Evolutionary conservation across 106 monocot species (phyloP).

Genomic region (Phalaenopsis equestris): DNA sequence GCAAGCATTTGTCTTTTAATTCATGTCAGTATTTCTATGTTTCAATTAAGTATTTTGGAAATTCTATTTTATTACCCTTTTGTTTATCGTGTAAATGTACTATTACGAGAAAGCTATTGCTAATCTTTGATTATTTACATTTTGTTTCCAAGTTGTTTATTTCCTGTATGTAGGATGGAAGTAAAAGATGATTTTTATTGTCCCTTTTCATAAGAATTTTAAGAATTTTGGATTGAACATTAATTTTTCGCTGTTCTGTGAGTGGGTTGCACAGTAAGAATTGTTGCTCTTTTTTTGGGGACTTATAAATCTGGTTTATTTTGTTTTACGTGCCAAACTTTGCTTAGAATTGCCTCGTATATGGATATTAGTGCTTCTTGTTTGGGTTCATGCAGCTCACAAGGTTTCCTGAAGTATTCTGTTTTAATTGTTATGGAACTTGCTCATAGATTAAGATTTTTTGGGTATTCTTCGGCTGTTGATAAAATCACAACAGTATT

Average conservation of each 20-base stretch:
- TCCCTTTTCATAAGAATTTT: not conserved
- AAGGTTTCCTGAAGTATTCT: not conserved
- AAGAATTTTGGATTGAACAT: not conserved
- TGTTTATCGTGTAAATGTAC: not conserved
- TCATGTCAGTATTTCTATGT: slow-evolving; percentile 8
- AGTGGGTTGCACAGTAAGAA: not conserved
- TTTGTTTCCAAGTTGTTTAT: not conserved
- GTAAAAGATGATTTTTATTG: not conserved
- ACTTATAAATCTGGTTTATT: not conserved
- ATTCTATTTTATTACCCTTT: not conserved
- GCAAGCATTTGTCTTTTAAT: not conserved
- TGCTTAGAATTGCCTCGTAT: not conserved
- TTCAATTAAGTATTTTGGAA: not conserved
- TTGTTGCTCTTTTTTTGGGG: not conserved
- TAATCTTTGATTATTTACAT: too few species aligned
- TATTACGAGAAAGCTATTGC: too few species aligned
- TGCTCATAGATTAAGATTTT: not conserved
- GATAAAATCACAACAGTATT: not conserved
- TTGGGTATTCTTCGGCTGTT: not conserved
- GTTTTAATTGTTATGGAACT: not conserved
- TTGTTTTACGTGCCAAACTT: not conserved
- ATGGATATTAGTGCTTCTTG: not conserved
- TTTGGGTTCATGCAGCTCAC: not conserved
- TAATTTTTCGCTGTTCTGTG: not conserved
- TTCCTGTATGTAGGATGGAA: not conserved